phyloP scores from a whole-genome alignment of 805 yeast species.

The Blastobotrys parvus region DNA sequence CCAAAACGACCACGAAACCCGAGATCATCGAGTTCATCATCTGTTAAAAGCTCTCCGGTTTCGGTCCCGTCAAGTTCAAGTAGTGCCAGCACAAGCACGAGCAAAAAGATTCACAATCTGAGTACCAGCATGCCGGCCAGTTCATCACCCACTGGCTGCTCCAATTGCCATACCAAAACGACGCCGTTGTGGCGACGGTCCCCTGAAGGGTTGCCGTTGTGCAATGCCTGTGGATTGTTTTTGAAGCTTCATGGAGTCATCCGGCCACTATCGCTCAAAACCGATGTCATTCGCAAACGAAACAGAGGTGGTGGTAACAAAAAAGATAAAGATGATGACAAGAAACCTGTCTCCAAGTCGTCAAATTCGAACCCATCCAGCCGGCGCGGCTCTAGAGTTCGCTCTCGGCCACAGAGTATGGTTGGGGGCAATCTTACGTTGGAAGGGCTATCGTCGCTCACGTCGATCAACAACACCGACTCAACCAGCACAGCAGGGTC shows the following conservation, averaged over 20 bases:
- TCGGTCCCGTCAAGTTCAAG: background rate
- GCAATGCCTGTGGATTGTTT: slow-evolving; percentile 95
- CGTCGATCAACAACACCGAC: background rate
- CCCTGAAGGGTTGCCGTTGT: slow-evolving; percentile 84
- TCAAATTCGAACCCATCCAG: background rate
- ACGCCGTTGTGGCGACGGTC: slow-evolving; percentile 95
- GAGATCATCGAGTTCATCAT: background rate
- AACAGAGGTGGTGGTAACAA: slow-evolving; percentile 39
- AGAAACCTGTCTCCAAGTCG: background rate
- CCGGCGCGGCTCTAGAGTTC: background rate
- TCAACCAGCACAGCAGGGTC: background rate
- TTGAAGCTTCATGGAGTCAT: slow-evolving; percentile 92
- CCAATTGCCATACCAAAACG: slow-evolving; percentile 84
- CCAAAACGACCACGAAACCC: background rate
- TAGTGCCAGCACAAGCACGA: background rate
- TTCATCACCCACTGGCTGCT: slow-evolving; percentile 39
- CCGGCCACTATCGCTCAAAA: slow-evolving; percentile 80
- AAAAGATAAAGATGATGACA: background rate
- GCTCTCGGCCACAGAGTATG: background rate
- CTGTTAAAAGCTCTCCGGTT: background rate
- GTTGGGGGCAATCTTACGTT: background rate
- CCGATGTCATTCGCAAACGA: slow-evolving; percentile 88
- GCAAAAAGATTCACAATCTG: background rate
- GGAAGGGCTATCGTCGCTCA: background rate
- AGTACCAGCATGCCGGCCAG: background rate